Evolutionary conservation across 2,329 filamentous ascomycete genomes (phyloP), one percentile per base, ranked within the genome.

Genomic region (Diaporthe caulivora): DNA sequence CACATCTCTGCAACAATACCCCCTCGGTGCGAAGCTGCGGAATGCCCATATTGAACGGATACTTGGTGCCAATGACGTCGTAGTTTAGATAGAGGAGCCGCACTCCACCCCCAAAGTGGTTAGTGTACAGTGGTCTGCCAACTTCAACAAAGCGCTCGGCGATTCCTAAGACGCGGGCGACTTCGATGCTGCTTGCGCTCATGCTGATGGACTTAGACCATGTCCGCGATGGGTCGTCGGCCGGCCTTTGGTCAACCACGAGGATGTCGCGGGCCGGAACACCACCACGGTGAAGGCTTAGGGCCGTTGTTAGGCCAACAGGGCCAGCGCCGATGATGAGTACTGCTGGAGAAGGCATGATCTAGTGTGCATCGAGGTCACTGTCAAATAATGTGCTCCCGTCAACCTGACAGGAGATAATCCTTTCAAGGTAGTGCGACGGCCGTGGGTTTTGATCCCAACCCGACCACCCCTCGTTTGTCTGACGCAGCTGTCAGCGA

Each of bases 251-350:
- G 49, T 75, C 71, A 4, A 40, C 71, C 3, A 75, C n/a, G 34
- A 73, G 70, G 37, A 75, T 73, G 24, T 57, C 51, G 31, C 5
- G 21, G 8, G 70, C 15, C 0, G 70, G 65, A 4, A 75, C 57
- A 24, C 71, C 73, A 5, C n/a, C 31, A 34, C 70, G 58, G 17
- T 75, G 73, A 2, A 75, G 74, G 29, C 44, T 53, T 11, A 75
- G 67, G 34, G 74, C 71, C 11, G 49, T 64, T 37, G 55, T 68
- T 13, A 75, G 62, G 74, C 74, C 74, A 1, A 74, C 67, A 0
- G 74, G 74, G 9, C 74, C 74, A 18, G 74, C 74, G 29, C 74
- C 74, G n/a, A 75, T 21, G 37, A 65, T 73, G n/a, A 74, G 51
- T 34, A 75, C 40, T 7, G 51, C n/a, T 4, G 65, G 58, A 3